These are phyloP conservation scores for Mercurialis annua DNA, from an alignment of 345 rosid genomes.

Conservation along the genomic window DNA sequence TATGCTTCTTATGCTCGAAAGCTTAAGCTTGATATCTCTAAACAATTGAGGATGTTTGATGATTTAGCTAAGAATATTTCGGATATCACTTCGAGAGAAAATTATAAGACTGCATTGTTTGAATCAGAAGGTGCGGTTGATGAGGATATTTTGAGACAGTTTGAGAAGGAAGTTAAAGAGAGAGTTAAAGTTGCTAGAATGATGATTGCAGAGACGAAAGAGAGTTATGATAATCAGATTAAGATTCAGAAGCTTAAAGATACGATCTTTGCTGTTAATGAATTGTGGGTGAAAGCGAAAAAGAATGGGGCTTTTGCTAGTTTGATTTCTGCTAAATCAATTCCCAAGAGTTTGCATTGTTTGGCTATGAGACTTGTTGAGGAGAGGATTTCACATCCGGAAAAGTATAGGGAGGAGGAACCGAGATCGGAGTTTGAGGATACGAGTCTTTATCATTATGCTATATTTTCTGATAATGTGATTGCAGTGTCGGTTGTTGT, in stretches of 20 bases:
- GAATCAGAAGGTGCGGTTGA: slow-evolving; percentile 47
- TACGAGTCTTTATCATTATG: slow-evolving; percentile 71
- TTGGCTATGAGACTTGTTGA: slow-evolving; percentile 92
- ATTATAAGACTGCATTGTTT: slow-evolving; percentile 45
- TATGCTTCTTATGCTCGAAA: slow-evolving; percentile 93
- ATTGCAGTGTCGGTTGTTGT: slow-evolving; percentile 93
- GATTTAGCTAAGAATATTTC: slow-evolving; percentile 70
- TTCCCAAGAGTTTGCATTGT: slow-evolving; percentile 91
- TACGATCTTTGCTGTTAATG: slow-evolving; percentile 81
- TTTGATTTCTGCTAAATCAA: slow-evolving; percentile 69
- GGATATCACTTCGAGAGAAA: slow-evolving; percentile 49
- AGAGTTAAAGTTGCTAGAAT: slow-evolving; percentile 62
- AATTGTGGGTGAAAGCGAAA: slow-evolving; percentile 72
- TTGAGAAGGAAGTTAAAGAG: slow-evolving; percentile 93
- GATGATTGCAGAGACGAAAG: slow-evolving; percentile 76
- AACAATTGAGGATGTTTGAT: slow-evolving; percentile 67
- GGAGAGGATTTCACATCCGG: slow-evolving; percentile 75
- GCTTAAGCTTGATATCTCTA: slow-evolving; percentile 80
- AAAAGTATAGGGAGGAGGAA: slow-evolving; percentile 60
- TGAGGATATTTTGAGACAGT: slow-evolving; percentile 68
- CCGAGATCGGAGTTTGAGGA: slow-evolving; percentile 61
- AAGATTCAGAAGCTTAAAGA: slow-evolving; percentile 92
- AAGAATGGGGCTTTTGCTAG: slow-evolving; percentile 83
- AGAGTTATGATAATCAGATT: slow-evolving; percentile 84
- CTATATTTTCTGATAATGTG: slow-evolving; percentile 80